Conservation (phyloP, 108 stramenopile species). For the Poteriospumella lacustris region DNA sequence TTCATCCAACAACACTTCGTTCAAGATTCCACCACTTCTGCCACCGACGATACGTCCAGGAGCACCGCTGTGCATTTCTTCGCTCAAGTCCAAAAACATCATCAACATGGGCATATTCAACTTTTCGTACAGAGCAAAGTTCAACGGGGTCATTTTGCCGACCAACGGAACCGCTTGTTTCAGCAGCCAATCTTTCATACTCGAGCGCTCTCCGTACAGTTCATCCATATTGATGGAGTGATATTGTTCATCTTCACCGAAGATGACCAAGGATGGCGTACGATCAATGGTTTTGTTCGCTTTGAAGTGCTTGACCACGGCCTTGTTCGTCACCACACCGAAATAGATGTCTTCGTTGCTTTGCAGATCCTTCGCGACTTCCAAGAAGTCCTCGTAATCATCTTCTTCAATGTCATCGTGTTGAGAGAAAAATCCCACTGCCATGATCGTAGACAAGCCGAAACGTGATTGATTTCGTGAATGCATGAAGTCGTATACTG, state of each 20-base stretch:
- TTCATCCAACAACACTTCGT: conserved; percentile 35
- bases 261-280: conserved; percentile 9
- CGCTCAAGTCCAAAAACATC: conserved; percentile 44
- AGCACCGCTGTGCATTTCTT: not conserved
- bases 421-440: conserved; percentile 26
- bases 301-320: not conserved
- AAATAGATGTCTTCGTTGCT: not conserved
- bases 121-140: conserved; percentile 47
- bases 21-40: conserved; percentile 35
- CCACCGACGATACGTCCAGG: conserved; percentile 4
- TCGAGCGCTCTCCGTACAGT: conserved; percentile 1
- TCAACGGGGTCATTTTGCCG: conserved; percentile 29
- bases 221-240: conserved; percentile 28
- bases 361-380: not conserved
- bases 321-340: not conserved
- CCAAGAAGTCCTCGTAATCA: conserved; percentile 22
- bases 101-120: conserved; percentile 41
- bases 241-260: not conserved
- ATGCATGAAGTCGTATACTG: not conserved
- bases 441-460: conserved; percentile 3
- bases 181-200: conserved; percentile 5
- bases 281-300: conserved; percentile 28
- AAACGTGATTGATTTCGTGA: not conserved
- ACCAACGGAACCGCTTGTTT: conserved; percentile 30
- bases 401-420: conserved; percentile 30